Base-by-base conservation (phyloP, 352 stramenopile genomes). In the Phytophthora boehmeriae region DNA sequence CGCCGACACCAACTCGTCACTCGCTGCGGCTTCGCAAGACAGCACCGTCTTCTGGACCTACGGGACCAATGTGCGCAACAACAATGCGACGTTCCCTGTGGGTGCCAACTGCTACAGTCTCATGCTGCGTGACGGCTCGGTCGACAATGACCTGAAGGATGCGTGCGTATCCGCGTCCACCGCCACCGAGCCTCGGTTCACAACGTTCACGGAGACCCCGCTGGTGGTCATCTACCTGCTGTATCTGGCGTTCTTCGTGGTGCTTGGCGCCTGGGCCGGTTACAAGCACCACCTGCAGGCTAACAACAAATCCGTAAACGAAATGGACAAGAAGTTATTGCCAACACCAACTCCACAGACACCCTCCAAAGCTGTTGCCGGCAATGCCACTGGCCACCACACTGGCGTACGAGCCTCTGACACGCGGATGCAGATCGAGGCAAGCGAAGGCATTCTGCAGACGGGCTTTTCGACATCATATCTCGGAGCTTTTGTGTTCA, bases 71-170 rank as follows among this genome's bases (percentile, higher is more conserved):
- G 44, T 56, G 19, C 73, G 63, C 42, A 85, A 84, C 59, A 84
- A 84, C 51, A 84, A 84, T 34, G 75, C 75, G 8, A 68, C 60
- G 11, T 85, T 85, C 48, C 76, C 76, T 8, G 54, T 80, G 25
- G 74, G 71, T 20, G 73, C 73, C 4, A 59, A 46, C 9, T 85
- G 76, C 65, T 68, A 61, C 27, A 77, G 60, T 17, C 32, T 77
- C 42, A 77, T 75, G 69, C 16, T 54, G n/a, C 41, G 39, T 32
- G 66, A 72, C 46, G 69, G 65, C 34, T 47, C 54, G 4, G 56
- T 78, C 2, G 53, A 78, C 19, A 41, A 35, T 14, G 53, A 54
- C 20, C 30, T 68, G 8, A 68, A 66, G 34, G 48, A 42, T 3
- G 55, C 60, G 2, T 77, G 68, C 27, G 53, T 43, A 19, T 64